These are phyloP conservation scores for Chaetomiaceae sp. DNA, from an alignment of 2,329 filamentous ascomycete species.

Conservation along the genomic window DNA sequence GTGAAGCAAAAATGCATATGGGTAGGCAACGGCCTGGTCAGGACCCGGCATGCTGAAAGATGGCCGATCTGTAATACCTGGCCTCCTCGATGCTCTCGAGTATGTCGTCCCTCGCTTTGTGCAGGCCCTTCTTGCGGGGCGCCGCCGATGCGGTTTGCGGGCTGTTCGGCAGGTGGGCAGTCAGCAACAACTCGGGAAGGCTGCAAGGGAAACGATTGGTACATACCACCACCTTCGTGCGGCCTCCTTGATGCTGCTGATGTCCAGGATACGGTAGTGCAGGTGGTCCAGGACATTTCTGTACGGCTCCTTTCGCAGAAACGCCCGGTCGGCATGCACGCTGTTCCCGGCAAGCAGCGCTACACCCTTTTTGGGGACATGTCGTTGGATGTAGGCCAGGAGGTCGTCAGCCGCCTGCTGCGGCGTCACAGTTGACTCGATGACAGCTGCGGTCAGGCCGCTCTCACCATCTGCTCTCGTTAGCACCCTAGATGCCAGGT, in stretches of 20 bases:
- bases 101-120: constrained; percentile 85
- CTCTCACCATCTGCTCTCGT: constrained; percentile 53
- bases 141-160: constrained; percentile 37
- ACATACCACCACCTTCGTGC: constrained; percentile 68
- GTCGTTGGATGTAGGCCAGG: constrained; percentile 70
- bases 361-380: constrained; percentile 61
- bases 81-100: constrained; percentile 94
- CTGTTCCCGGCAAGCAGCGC: constrained; percentile 87
- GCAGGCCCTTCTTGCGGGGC: constrained; percentile 69
- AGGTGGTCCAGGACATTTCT: constrained; percentile 68
- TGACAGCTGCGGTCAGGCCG: constrained; percentile 74
- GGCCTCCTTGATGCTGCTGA: constrained; percentile 89
- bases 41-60: constrained; percentile 23
- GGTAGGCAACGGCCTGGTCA: background rate
- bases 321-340: constrained; percentile 83
- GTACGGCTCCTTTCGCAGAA: constrained; percentile 73
- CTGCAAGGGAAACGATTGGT: background rate
- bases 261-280: constrained; percentile 87
- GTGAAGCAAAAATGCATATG: too few relatives aligned
- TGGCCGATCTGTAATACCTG: constrained; percentile 58
- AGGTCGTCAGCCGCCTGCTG: constrained; percentile 68
- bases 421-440: constrained; percentile 68
- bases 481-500: background rate
- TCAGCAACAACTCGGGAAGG: background rate
- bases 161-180: background rate